Evolutionary conservation across 208 protist species (phyloP).

Genomic region (Trypanosoma mega): DNA sequence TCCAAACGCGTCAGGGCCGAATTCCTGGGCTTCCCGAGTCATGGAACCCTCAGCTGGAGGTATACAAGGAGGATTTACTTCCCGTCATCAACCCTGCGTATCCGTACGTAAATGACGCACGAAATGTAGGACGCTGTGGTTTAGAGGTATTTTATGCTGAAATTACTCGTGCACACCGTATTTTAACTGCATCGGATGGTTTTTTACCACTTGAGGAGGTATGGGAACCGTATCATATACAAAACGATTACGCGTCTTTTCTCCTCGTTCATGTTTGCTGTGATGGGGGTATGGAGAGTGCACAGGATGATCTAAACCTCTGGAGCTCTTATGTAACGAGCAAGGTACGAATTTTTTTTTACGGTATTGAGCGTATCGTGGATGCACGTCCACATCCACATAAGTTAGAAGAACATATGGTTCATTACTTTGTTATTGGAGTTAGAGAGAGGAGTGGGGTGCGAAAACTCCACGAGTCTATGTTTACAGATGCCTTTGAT

Average conservation of each 20-base stretch:
- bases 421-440: conserved; percentile 23
- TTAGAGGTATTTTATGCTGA: conserved; percentile 65
- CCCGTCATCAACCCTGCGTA: conserved; percentile 97
- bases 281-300: conserved; percentile 21
- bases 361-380: conserved; percentile 60
- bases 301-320: conserved; percentile 32
- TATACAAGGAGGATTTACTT: conserved; percentile 81
- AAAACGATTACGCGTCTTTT: conserved; percentile 48
- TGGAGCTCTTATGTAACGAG: conserved; percentile 80
- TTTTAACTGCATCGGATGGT: conserved; percentile 23
- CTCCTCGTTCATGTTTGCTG: conserved; percentile 52
- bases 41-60: conserved; percentile 39
- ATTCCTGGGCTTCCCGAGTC: conserved; percentile 67
- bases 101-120: conserved; percentile 95
- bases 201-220: conserved; percentile 28
- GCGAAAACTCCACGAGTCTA: conserved; percentile 7
- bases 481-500: conserved; percentile 25
- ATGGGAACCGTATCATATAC: conserved; percentile 45
- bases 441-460: conserved; percentile 13
- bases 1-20: conserved; percentile 17
- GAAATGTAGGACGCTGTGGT: conserved; percentile 79
- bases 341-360: conserved; percentile 76
- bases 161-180: conserved; percentile 41
- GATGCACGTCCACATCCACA: conserved; percentile 63
- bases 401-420: conserved; percentile 20